A percentile compares a stretch with the other conserved stretches of the same genome.
These are phyloP conservation scores for Penicillium griseofulvum DNA, from an alignment of 2,329 filamentous ascomycete genomes.

Conservation along the genomic window DNA sequence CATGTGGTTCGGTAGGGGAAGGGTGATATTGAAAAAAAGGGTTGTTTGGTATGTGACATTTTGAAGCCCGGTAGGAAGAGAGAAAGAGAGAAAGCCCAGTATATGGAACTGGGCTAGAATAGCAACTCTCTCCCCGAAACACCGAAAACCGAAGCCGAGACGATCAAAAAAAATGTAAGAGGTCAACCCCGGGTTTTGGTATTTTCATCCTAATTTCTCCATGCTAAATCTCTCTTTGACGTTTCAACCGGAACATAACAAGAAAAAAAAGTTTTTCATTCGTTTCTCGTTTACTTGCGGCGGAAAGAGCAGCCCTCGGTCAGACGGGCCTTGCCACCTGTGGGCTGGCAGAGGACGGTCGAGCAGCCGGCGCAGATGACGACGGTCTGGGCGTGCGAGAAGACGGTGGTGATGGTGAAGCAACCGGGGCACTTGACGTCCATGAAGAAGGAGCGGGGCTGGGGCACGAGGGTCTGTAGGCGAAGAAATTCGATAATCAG, in stretches of 20 bases:
- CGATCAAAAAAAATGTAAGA: constrained; percentile 24
- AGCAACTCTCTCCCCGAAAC: constrained; percentile 6
- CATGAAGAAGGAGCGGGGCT: constrained; percentile 99
- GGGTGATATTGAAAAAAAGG: constrained; percentile 20
- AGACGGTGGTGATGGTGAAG: constrained; percentile 99
- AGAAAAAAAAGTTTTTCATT: constrained; percentile 29
- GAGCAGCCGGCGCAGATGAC: constrained; percentile 99
- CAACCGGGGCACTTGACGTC: constrained; percentile 99
- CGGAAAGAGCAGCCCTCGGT: constrained; percentile 99
- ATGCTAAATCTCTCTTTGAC: constrained; percentile 29
- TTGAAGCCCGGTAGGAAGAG: constrained; percentile 23
- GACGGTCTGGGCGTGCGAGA: constrained; percentile 99
- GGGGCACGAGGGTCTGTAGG: constrained; percentile 83
- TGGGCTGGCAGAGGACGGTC: constrained; percentile 98
- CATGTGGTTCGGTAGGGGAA: constrained; percentile 7
- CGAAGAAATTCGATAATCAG: constrained; percentile 8
- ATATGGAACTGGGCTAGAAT: background rate
- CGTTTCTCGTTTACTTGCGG: constrained; percentile 75
- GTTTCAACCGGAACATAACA: constrained; percentile 28
- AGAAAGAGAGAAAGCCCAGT: constrained; percentile 4
- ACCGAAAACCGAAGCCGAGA: constrained; percentile 18
- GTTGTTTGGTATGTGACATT: constrained; percentile 28
- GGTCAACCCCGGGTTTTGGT: constrained; percentile 21
- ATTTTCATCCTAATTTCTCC: constrained; percentile 32
- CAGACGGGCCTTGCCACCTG: constrained; percentile 96